Percentiles rank a stretch among this genome's conserved stretches.
These are phyloP conservation scores for Boletus rufocinnamomeus DNA, from an alignment of 768 basidiomycete genomes.

Conservation along the genomic window DNA sequence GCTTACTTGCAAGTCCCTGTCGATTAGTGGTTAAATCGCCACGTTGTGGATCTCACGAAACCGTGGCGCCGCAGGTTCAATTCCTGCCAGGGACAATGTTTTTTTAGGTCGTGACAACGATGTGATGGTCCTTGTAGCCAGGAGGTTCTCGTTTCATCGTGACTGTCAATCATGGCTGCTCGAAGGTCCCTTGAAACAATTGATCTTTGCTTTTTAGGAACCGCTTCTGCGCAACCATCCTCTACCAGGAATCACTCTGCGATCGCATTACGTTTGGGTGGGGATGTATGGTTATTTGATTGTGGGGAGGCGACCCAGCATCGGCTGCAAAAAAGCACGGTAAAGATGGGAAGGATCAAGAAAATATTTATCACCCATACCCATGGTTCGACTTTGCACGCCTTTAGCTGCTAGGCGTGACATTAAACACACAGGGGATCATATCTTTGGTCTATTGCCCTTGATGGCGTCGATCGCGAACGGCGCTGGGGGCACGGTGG, in stretches of 20 bases:
- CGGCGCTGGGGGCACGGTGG: constrained; percentile 67
- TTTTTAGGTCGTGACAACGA: background rate
- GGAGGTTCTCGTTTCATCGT: background rate
- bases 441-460: constrained; percentile 75
- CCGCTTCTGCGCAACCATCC: constrained; percentile 80
- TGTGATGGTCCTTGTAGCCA: background rate
- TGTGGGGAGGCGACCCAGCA: constrained; percentile 86
- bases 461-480: constrained; percentile 70
- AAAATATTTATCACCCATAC: constrained; percentile 91
- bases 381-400: constrained; percentile 54
- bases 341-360: constrained; percentile 79
- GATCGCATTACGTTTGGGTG: constrained; percentile 61
- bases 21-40: constrained; percentile 47
- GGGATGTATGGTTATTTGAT: constrained; percentile 83
- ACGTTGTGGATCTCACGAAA: constrained; percentile 39
- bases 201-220: constrained; percentile 75
- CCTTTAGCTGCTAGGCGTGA: background rate
- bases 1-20: constrained; percentile 33
- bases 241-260: constrained; percentile 78
- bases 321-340: constrained; percentile 65
- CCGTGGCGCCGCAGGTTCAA: constrained; percentile 43
- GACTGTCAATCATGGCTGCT: constrained; percentile 13
- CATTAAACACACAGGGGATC: constrained; percentile 57
- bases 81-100: constrained; percentile 40
- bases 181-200: constrained; percentile 38